phyloP scores from a whole-genome alignment of 129 eudicot genomes.

The Gnaphalium uliginosum region DNA sequence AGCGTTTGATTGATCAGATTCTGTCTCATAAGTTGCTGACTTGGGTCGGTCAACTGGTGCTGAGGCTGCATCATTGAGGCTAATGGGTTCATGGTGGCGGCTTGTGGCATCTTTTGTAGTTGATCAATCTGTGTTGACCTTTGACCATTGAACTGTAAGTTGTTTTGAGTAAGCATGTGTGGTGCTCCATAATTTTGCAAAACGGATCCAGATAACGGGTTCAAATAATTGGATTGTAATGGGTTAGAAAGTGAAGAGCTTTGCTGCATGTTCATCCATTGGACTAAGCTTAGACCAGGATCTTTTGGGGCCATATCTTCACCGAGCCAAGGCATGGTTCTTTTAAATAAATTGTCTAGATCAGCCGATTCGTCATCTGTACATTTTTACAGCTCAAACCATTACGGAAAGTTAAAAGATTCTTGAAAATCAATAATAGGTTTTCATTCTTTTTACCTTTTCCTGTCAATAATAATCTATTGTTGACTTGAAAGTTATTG shows the following conservation, averaged over 20 bases:
- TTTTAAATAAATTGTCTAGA: constrained; percentile 69
- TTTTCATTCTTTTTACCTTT: constrained; percentile 12
- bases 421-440: constrained; percentile 12
- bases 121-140: constrained; percentile 64
- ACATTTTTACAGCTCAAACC: background rate
- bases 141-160: constrained; percentile 62
- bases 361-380: constrained; percentile 75
- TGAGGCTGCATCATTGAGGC: constrained; percentile 69
- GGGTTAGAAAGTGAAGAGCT: constrained; percentile 59
- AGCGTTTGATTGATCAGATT: constrained; percentile 46
- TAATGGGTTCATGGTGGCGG: constrained; percentile 46
- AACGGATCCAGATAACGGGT: constrained; percentile 58
- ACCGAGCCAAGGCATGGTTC: constrained; percentile 96
- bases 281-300: constrained; percentile 86
- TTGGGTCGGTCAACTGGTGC: constrained; percentile 54
- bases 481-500: constrained; percentile 28
- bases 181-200: constrained; percentile 31
- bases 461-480: constrained; percentile 6
- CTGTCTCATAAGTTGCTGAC: constrained; percentile 55
- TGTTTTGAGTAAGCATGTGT: constrained; percentile 66
- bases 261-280: constrained; percentile 96
- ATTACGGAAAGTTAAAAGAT: constrained; percentile 17
- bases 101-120: constrained; percentile 57
- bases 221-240: constrained; percentile 60
- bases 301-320: constrained; percentile 77